A percentile compares a stretch with the other conserved stretches of the same genome.
These are phyloP conservation scores for Lipomyces chichibuensis DNA, from an alignment of 805 yeast species.

Conservation along the genomic window DNA sequence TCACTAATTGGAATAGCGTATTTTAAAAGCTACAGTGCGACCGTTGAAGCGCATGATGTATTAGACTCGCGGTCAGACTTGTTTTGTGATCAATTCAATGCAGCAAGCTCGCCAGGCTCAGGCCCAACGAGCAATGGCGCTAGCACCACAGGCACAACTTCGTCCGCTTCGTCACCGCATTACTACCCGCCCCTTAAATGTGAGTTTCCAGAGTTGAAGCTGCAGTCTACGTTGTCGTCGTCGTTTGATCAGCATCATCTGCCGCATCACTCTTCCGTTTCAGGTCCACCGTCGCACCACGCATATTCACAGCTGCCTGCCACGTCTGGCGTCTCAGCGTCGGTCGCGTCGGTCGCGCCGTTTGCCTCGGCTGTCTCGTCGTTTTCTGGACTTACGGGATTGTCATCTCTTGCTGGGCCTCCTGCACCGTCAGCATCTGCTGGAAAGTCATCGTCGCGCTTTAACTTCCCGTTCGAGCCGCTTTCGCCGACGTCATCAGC, in stretches of 20 bases:
- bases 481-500: conserved; percentile 25
- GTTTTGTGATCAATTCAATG: conserved; percentile 23
- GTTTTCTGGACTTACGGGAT: conserved; percentile 9
- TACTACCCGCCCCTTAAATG: conserved; percentile 19
- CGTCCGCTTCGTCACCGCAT: conserved; percentile 26
- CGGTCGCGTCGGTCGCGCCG: conserved; percentile 2
- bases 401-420: conserved; percentile 4
- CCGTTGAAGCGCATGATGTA: conserved; percentile 40
- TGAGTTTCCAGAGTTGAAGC: conserved; percentile 17
- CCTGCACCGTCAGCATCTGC: background rate
- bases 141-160: conserved; percentile 5
- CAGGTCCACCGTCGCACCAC: conserved; percentile 13
- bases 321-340: conserved; percentile 9
- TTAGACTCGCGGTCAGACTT: conserved; percentile 42
- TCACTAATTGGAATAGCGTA: conserved; percentile 40
- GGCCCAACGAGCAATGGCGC: conserved; percentile 6
- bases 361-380: conserved; percentile 25
- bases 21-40: conserved; percentile 41
- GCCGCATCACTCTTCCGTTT: conserved; percentile 9
- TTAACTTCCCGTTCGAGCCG: conserved; percentile 29
- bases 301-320: conserved; percentile 1
- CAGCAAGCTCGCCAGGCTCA: conserved; percentile 6
- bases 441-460: conserved; percentile 22
- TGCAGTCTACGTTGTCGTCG: conserved; percentile 3
- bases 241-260: conserved; percentile 11